Evolutionary conservation across 2,329 filamentous ascomycete genomes (phyloP).

Genomic region (Diaporthe eres): DNA sequence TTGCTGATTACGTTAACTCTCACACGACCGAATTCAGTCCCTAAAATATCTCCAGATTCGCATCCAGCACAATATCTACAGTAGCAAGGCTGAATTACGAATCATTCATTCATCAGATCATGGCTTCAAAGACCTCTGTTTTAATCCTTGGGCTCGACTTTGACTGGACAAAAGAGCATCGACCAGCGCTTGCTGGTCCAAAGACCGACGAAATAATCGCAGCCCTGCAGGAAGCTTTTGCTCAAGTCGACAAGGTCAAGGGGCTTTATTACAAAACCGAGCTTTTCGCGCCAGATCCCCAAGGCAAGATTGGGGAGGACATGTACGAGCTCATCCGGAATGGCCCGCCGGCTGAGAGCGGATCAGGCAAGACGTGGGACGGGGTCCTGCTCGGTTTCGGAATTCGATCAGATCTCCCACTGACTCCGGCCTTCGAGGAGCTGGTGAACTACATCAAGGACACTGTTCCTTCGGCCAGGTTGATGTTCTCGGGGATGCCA

Average conservation of each 20-base stretch:
- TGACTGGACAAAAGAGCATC: background rate
- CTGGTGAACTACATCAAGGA: background rate
- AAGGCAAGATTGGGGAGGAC: background rate
- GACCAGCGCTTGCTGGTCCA: background rate
- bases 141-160: background rate
- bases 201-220: background rate
- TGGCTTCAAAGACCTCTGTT: background rate
- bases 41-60: background rate
- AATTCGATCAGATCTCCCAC: background rate
- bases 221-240: background rate
- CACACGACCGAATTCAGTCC: background rate
- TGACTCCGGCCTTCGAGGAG: conserved; percentile 1
- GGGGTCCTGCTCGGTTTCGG: background rate
- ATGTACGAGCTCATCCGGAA: background rate
- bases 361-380: background rate
- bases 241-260: background rate
- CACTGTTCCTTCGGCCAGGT: background rate
- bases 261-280: background rate
- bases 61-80: background rate
- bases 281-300: background rate
- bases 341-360: background rate
- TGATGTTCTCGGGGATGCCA: background rate
- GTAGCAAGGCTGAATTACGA: too few relatives aligned
- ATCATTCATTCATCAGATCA: background rate
- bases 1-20: fast-evolving